phyloP scores from a whole-genome alignment of 352 stramenopile species.

The Phytophthora colocasiae region DNA sequence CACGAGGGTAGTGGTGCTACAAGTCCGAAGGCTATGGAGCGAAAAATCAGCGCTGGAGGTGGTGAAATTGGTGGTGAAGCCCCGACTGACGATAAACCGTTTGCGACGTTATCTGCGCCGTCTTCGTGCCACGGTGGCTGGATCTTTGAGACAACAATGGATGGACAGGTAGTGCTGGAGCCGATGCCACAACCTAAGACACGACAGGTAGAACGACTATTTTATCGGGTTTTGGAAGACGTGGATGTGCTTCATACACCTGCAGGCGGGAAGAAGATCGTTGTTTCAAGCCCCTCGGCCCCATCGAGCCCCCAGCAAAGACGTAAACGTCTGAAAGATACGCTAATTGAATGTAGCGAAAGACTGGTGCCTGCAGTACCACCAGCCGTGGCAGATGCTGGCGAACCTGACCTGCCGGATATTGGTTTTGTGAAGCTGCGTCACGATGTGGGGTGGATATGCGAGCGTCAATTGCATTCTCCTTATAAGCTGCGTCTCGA shows the following conservation, averaged over 20 bases:
- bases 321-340: conserved; percentile 72
- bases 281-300: conserved; percentile 4
- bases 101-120: conserved; percentile 27
- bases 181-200: conserved; percentile 64
- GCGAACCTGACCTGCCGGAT: conserved; percentile 33
- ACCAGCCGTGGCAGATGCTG: conserved; percentile 15
- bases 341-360: conserved; percentile 83
- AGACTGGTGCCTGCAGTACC: conserved; percentile 57
- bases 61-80: conserved; percentile 11
- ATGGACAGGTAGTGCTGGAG: conserved; percentile 80
- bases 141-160: conserved; percentile 90
- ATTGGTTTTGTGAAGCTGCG: conserved; percentile 84
- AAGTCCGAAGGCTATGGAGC: conserved; percentile 29
- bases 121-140: conserved; percentile 73
- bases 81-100: conserved; percentile 17
- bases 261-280: conserved; percentile 18
- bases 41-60: conserved; percentile 26
- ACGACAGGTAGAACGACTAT: conserved; percentile 78
- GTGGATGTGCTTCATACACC: conserved; percentile 73
- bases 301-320: conserved; percentile 45
- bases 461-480: conserved; percentile 58
- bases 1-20: conserved; percentile 41
- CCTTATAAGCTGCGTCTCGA: conserved; percentile 65
- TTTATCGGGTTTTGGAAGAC: conserved; percentile 80
- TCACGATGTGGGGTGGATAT: conserved; percentile 84